Base-by-base conservation (phyloP, 192 early-diverging fungal species). In the Podila horticola region DNA sequence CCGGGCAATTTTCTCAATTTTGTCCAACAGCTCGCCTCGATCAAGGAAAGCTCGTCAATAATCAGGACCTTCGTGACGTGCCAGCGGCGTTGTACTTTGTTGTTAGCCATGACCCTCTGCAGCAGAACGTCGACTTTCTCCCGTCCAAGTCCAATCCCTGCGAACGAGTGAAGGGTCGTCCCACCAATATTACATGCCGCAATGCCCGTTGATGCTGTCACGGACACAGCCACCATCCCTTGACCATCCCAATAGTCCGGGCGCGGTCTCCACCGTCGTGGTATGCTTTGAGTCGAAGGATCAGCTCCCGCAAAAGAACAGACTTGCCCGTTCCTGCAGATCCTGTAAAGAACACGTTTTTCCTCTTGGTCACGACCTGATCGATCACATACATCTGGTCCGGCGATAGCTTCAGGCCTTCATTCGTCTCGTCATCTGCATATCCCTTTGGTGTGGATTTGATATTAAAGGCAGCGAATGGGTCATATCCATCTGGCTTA, bases 31-130 rank as follows among this genome's bases (percentile, higher is more conserved):
- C 3, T 66, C 84, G 72, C 92, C 58, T 94, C 92, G 5, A 95
- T 75, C 94, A 95, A 94, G 4, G 93, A 94, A 19, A 91, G 83
- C 83, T 95, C 94, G 72, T 95, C 94, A 52, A 95, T 90, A 36
- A 95, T 84, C 50, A 95, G 72, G 11, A 92, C 90, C 29, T 84
- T 64, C 1, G 90, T 89, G 17, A 59, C n/a, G 24, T n/a, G 67
- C 94, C 94, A 95, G 59, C 94, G 87, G n/a, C 74, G 64, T 6
- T 49, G n/a, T 0, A 86, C 85, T 9, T 22, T 65, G 30, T 62
- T 71, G 26, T 52, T 66, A 0, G 22, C 24, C 24, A 29, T 60
- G 12, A 88, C 82, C 22, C 69, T 84, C 0, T 33, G 58, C 4
- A 64, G 17, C 15, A 90, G 64, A 8, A 38, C 57, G 13, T 24